A percentile compares a stretch with the other conserved stretches of the same genome.
phyloP scores from a whole-genome alignment of 2,329 filamentous ascomycete genomes.

The Aureobasidium melanogenum region DNA sequence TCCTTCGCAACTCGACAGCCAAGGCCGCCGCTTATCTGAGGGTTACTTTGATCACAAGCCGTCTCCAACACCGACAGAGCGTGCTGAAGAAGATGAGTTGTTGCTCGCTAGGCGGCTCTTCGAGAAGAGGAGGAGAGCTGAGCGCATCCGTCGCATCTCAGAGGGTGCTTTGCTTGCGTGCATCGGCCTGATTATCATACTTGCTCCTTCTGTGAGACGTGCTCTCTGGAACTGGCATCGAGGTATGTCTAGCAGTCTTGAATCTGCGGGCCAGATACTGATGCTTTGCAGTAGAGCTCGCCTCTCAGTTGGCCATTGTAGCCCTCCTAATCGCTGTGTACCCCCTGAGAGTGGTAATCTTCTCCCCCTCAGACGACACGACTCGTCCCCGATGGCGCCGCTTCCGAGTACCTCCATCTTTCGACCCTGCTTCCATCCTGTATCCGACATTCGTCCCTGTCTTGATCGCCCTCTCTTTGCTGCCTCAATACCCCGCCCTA shows the following conservation, averaged over 20 bases:
- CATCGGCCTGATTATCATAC: slow-evolving; percentile 40
- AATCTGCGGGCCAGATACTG: slow-evolving; percentile 8
- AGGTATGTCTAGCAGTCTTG: slow-evolving; percentile 25
- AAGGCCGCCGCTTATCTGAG: slow-evolving; percentile 29
- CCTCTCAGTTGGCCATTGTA: slow-evolving; percentile 30
- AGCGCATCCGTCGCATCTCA: slow-evolving; percentile 61
- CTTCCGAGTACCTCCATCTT: slow-evolving; percentile 60
- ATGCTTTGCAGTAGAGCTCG: slow-evolving; percentile 28
- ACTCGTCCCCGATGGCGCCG: slow-evolving; percentile 14
- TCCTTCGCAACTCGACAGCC: slow-evolving; percentile 39
- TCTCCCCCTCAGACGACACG: background rate
- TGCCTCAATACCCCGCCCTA: slow-evolving; percentile 49
- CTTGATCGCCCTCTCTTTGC: slow-evolving; percentile 66
- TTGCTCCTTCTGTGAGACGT: slow-evolving; percentile 25
- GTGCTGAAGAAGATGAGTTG: slow-evolving; percentile 33
- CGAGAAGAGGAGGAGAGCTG: slow-evolving; percentile 78
- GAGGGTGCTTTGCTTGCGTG: slow-evolving; percentile 47
- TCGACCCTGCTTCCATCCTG: slow-evolving; percentile 84
- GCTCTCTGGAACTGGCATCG: slow-evolving; percentile 30
- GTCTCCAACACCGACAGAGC: slow-evolving; percentile 19
- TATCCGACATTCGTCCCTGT: slow-evolving; percentile 74
- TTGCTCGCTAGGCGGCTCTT: slow-evolving; percentile 56
- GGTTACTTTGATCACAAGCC: slow-evolving; percentile 28
- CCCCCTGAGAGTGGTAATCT: slow-evolving; percentile 28
- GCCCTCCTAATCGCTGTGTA: slow-evolving; percentile 26